A percentile compares a stretch with the other conserved stretches of the same genome.
Evolutionary conservation across 306 rosid genomes (phyloP).

Genomic region (Quercus glauca): DNA sequence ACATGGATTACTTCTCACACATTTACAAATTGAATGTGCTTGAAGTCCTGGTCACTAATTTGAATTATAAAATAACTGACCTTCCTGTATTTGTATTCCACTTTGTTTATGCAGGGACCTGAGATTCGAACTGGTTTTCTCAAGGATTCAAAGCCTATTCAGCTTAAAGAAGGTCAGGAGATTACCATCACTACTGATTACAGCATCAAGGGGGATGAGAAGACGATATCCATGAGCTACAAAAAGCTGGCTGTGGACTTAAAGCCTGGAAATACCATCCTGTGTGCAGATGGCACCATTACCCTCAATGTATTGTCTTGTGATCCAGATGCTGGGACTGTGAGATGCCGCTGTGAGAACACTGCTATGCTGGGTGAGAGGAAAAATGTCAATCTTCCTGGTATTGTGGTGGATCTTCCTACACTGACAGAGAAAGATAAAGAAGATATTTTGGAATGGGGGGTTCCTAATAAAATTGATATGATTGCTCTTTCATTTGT

Average conservation of each 20-base stretch:
- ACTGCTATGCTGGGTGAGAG: constrained; percentile 86
- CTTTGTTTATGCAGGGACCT: constrained; percentile 64
- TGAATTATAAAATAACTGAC: neutral
- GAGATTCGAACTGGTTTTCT: constrained; percentile 96
- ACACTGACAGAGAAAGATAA: constrained; percentile 89
- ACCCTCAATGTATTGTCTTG: constrained; percentile 80
- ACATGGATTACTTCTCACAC: neutral
- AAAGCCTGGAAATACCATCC: constrained; percentile 77
- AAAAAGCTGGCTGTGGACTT: constrained; percentile 77
- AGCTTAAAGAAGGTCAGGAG: constrained; percentile 91
- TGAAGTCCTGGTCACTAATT: neutral
- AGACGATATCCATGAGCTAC: constrained; percentile 86
- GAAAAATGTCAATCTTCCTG: constrained; percentile 96
- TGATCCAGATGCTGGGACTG: constrained; percentile 59
- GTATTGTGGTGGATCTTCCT: constrained; percentile 95
- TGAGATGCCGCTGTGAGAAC: constrained; percentile 85
- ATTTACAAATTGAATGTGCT: neutral
- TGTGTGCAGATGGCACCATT: constrained; percentile 92
- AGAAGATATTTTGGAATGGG: constrained; percentile 92
- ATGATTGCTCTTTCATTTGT: constrained; percentile 99
- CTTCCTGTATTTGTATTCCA: neutral
- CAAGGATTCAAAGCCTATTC: constrained; percentile 77
- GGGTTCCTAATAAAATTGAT: constrained; percentile 91
- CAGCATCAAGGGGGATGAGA: constrained; percentile 63
- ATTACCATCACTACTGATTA: constrained; percentile 80